phyloP scores from a whole-genome alignment of 345 rosid species.

The Hevea brasiliensis region DNA sequence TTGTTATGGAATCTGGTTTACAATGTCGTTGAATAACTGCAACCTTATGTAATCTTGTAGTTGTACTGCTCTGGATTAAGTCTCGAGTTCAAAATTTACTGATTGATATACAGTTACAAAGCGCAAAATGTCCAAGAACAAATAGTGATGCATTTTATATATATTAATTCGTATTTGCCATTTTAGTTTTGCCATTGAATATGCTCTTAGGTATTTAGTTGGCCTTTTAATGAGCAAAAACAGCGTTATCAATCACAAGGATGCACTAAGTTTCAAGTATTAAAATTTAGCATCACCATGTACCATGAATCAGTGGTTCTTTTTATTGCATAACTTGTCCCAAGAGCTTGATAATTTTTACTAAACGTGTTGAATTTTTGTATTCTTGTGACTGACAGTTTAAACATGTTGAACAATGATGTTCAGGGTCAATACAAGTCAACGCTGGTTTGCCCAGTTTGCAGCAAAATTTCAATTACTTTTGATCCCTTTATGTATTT shows the following conservation, averaged over 20 bases:
- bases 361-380: not conserved
- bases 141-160: not conserved
- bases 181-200: too few species aligned
- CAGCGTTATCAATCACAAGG: not conserved
- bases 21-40: not conserved
- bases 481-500: constrained; percentile 97
- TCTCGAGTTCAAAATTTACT: not conserved
- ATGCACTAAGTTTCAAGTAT: not conserved
- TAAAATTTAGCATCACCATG: too few species aligned
- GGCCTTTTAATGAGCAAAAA: not conserved
- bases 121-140: not conserved
- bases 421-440: constrained; percentile 97
- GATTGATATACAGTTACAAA: not conserved
- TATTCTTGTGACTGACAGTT: constrained; percentile 11
- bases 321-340: not conserved
- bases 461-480: constrained; percentile 81
- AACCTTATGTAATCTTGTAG: not conserved
- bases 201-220: not conserved
- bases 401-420: constrained; percentile 20
- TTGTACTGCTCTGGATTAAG: not conserved
- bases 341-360: not conserved
- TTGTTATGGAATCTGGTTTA: not conserved
- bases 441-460: constrained; percentile 82
- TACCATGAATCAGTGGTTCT: not conserved
- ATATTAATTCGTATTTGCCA: not conserved